These are phyloP conservation scores for Phytophthora pisi DNA, from an alignment of 352 stramenopile genomes.

Conservation along the genomic window DNA sequence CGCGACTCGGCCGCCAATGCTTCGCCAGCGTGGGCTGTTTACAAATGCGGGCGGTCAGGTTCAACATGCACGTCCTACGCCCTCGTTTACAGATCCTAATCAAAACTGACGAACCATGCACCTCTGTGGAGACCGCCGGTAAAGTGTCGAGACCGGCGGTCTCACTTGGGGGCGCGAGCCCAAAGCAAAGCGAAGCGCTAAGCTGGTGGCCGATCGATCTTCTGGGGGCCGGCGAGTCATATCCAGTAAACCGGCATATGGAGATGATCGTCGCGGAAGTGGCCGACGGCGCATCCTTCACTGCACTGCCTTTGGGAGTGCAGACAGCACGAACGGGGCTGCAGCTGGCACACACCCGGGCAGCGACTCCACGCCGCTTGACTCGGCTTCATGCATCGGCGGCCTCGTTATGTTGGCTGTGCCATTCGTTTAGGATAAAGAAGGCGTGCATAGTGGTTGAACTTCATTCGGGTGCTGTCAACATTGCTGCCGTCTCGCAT, in stretches of 20 bases:
- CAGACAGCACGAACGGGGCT: slow-evolving; percentile 17
- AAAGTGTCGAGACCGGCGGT: slow-evolving; percentile 27
- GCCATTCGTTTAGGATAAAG: slow-evolving; percentile 32
- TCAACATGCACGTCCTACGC: not conserved
- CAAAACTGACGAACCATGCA: slow-evolving; percentile 29
- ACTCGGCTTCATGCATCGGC: slow-evolving; percentile 11
- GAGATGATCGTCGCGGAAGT: slow-evolving; percentile 2
- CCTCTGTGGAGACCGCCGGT: slow-evolving; percentile 20
- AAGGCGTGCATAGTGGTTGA: slow-evolving; percentile 30
- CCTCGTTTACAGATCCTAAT: slow-evolving; percentile 24
- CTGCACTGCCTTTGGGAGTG: slow-evolving; percentile 16
- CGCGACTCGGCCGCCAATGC: not conserved
- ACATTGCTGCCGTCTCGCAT: slow-evolving; percentile 17
- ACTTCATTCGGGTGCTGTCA: slow-evolving; percentile 32
- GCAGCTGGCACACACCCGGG: slow-evolving; percentile 12
- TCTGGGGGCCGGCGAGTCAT: not conserved
- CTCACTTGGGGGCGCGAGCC: slow-evolving; percentile 2
- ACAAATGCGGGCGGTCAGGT: not conserved
- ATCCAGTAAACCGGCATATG: slow-evolving; percentile 17
- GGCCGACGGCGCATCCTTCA: not conserved
- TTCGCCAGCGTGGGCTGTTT: not conserved
- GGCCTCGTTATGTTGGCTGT: slow-evolving; percentile 28
- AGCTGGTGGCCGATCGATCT: not conserved
- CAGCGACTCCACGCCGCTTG: slow-evolving; percentile 8
- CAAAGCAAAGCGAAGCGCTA: slow-evolving; percentile 1